Conservation (phyloP, 2,329 filamentous ascomycete genomes). For the Calonectria honghensis region DNA sequence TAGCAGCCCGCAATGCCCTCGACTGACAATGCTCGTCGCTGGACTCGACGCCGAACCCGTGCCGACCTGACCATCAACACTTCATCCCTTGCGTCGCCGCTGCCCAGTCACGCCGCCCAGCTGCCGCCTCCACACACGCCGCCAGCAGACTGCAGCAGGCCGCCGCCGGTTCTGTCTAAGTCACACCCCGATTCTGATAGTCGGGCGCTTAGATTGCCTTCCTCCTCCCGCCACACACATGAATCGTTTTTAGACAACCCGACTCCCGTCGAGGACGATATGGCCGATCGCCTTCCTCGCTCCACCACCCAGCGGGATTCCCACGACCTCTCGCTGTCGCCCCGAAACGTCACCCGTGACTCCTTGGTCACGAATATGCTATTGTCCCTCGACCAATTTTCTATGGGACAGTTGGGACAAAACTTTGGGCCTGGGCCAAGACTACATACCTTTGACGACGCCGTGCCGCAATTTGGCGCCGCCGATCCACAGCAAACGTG, state of each 20-base stretch:
- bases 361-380: slow-evolving; percentile 98
- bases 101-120: slow-evolving; percentile 49
- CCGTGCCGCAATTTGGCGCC: slow-evolving; percentile 51
- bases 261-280: slow-evolving; percentile 56
- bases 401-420: slow-evolving; percentile 67
- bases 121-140: slow-evolving; percentile 44
- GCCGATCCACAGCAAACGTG: slow-evolving; percentile 60
- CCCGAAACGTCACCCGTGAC: slow-evolving; percentile 86
- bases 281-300: slow-evolving; percentile 53
- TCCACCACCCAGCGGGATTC: slow-evolving; percentile 74
- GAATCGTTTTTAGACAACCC: slow-evolving; percentile 57
- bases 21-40: slow-evolving; percentile 53
- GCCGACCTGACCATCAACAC: slow-evolving; percentile 54
- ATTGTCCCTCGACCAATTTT: slow-evolving; percentile 91
- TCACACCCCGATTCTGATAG: slow-evolving; percentile 49
- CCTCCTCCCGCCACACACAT: slow-evolving; percentile 52
- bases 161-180: slow-evolving; percentile 48
- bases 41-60: slow-evolving; percentile 51
- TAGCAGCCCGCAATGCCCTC: slow-evolving; percentile 48
- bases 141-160: slow-evolving; percentile 46
- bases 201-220: slow-evolving; percentile 53
- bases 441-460: slow-evolving; percentile 55
- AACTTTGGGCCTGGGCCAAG: slow-evolving; percentile 52
- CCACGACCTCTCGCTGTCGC: slow-evolving; percentile 89
- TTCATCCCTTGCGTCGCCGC: slow-evolving; percentile 51